Percentiles rank a stretch among this genome's conserved stretches.
These are phyloP conservation scores for Phytopythium cucurbitacearum DNA, from an alignment of 352 stramenopile genomes.

Conservation along the genomic window DNA sequence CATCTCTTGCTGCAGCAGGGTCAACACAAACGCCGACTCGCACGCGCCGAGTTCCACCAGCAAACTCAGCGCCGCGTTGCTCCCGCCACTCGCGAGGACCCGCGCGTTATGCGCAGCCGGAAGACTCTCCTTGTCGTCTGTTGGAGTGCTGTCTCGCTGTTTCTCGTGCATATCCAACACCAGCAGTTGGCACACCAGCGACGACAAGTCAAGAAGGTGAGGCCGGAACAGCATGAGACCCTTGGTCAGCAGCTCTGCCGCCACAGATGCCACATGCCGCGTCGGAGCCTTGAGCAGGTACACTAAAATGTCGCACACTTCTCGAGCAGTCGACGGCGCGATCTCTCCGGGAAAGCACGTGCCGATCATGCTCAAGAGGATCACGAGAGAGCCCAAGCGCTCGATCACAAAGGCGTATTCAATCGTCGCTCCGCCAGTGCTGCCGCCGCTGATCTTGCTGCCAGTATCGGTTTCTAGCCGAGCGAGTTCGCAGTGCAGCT, in stretches of 20 bases:
- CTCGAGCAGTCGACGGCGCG: slow-evolving; percentile 57
- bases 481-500: slow-evolving; percentile 76
- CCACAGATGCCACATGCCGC: slow-evolving; percentile 58
- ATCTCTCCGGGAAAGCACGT: slow-evolving; percentile 84
- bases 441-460: slow-evolving; percentile 25
- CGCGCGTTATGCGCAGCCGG: slow-evolving; percentile 37
- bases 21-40: slow-evolving; percentile 74
- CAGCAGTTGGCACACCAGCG: slow-evolving; percentile 64
- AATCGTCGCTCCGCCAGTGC: slow-evolving; percentile 8
- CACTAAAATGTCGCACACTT: slow-evolving; percentile 81
- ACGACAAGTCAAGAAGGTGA: slow-evolving; percentile 77
- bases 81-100: slow-evolving; percentile 47
- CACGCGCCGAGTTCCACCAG: slow-evolving; percentile 76
- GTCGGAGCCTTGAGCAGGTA: slow-evolving; percentile 49
- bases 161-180: slow-evolving; percentile 77
- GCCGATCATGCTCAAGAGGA: slow-evolving; percentile 83
- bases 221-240: slow-evolving; percentile 81
- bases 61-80: slow-evolving; percentile 67
- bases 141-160: slow-evolving; percentile 25
- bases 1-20: slow-evolving; percentile 79
- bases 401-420: slow-evolving; percentile 42
- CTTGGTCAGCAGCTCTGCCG: slow-evolving; percentile 75
- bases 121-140: slow-evolving; percentile 14
- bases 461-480: slow-evolving; percentile 65
- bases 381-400: slow-evolving; percentile 64